Evolutionary conservation across 306 rosid species (phyloP).

Genomic region (Prunus dulcis): DNA sequence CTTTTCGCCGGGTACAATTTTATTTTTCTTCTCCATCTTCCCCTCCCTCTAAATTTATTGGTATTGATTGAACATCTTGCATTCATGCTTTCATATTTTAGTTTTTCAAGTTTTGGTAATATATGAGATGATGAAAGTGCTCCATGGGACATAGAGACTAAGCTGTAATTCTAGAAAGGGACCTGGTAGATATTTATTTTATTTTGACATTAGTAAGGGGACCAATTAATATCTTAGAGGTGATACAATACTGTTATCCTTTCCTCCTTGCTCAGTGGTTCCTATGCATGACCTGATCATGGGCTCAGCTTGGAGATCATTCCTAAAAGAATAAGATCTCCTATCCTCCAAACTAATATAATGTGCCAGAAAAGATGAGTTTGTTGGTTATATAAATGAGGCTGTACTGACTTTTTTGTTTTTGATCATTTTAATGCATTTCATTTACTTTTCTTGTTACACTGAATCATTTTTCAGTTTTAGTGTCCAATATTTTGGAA

Average conservation of each 20-base stretch:
- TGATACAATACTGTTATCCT: neutral
- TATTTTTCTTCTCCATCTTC: conserved; percentile 4
- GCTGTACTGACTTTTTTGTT: neutral
- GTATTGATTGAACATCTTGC: neutral
- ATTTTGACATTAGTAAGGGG: neutral
- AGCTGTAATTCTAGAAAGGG: neutral
- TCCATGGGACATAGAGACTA: neutral
- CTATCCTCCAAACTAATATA: neutral
- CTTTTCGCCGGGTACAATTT: conserved; percentile 66
- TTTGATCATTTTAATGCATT: neutral
- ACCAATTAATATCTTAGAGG: neutral
- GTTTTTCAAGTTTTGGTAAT: neutral
- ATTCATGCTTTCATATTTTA: neutral
- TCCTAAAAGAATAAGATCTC: neutral
- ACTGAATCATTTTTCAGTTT: neutral
- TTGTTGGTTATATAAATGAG: neutral
- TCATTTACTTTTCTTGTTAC: neutral
- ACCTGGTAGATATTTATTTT: neutral
- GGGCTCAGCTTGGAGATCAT: neutral
- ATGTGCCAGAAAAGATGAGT: neutral
- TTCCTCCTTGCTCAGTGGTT: neutral
- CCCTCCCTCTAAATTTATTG: neutral
- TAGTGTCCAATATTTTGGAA: neutral
- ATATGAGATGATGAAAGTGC: neutral
- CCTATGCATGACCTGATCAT: neutral